Conservation (phyloP, 106 monocot species). For the Amphibolis antarctica region DNA sequence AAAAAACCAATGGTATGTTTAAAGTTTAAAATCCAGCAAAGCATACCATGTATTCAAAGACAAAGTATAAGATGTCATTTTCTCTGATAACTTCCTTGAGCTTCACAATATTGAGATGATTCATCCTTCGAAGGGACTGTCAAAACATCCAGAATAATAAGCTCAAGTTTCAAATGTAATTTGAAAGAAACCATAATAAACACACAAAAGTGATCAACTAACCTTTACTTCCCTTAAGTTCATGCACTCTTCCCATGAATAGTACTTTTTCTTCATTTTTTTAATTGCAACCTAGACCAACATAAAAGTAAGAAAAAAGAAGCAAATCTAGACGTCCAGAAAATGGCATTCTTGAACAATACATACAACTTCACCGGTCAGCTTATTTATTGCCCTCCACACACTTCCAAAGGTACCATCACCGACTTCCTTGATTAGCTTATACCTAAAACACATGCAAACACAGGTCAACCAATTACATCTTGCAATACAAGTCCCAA, state of each 20-base stretch:
- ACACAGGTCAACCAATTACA: background rate
- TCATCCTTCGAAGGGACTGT: conserved; percentile 81
- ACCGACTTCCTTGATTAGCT: conserved; percentile 26
- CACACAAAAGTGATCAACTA: background rate
- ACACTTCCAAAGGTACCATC: conserved; percentile 32
- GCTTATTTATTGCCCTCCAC: conserved; percentile 23
- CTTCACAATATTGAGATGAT: conserved; percentile 98
- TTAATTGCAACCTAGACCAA: conserved; percentile 78
- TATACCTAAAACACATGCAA: conserved; percentile 7
- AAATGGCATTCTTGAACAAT: background rate
- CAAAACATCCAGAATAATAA: background rate
- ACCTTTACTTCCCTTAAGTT: conserved; percentile 99
- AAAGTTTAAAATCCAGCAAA: background rate
- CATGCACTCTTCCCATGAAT: conserved; percentile 96
- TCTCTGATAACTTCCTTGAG: conserved; percentile 94
- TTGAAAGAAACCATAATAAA: background rate
- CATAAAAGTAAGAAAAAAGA: background rate
- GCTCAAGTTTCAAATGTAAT: background rate
- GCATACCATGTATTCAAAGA: conserved; percentile 94
- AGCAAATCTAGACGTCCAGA: background rate
- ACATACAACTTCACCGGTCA: conserved; percentile 25
- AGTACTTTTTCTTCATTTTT: conserved; percentile 97
- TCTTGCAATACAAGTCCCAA: background rate
- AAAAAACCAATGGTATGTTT: too few species aligned
- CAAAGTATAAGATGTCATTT: conserved; percentile 68